Evolutionary conservation across 805 yeast species (phyloP), one percentile per base, ranked within the genome.

Genomic region (Schwanniomyces occidentalis): DNA sequence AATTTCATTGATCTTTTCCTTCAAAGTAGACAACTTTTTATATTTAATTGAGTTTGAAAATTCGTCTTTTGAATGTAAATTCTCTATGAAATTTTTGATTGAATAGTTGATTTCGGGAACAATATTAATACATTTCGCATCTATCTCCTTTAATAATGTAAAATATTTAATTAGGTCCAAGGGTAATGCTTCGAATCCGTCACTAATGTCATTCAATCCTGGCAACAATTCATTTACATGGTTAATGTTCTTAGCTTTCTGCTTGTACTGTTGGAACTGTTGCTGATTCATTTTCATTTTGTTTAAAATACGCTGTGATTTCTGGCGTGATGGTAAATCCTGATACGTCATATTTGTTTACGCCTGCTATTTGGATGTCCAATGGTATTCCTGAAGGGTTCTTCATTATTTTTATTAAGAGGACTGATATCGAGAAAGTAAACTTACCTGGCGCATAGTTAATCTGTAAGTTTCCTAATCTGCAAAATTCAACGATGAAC

Each of bases 101-200:
- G 70, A 67, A 6, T 63, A 57, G 34, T 78, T 76, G 40, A 91
- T 69, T 44, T 71, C 66, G 0, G 96, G 96, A 7, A 82, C 70
- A 0, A 86, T 71, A 41, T 77, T 73, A 22, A 84, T 84, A 57
- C 96, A 87, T 58, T 91, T 91, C 41, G 98, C 97, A 54, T 90
- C 97, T 34, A 93, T 89, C 54, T 93, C 99, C 52, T 88, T 86
- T 45, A 93, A 66, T 10, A 88, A 65, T 2, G 98, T 93, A 58
- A 89, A 80, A 54, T 90, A 91, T 34, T 90, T 77, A 32, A 89
- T 77, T 25, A 87, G 70, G 46, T 88, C 96, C 37, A 73, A 54
- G 0, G 99, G 99, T 43, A 89, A 71, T 16, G 96, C 96, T 54
- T 89, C 95, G 32, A 91, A 75, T 1, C 89, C 90, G 63, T 93